Base-by-base conservation (phyloP, 257 asterid genomes). In the Mitragyna speciosa region DNA sequence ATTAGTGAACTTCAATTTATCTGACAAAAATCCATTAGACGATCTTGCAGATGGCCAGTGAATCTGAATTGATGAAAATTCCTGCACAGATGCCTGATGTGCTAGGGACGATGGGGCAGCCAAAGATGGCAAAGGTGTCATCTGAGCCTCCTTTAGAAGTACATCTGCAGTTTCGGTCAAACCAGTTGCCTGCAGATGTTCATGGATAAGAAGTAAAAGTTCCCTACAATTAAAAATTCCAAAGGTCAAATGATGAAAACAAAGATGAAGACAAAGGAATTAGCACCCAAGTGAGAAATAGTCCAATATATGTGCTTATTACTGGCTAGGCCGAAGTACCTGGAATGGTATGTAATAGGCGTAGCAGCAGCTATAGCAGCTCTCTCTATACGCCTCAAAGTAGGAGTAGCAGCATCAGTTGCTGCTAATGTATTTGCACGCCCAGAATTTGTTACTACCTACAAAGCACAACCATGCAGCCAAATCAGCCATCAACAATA, bases 321-420 rank as follows among this genome's bases (percentile, higher is more conserved):
- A 76, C 54, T 56, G 64, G 80, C 83, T 78, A 77, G 20, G 64
- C 59, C 76, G 41, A 76, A 75, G 51, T 89, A 91, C 99, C 97
- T 91, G 76, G 98, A 81, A 86, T 96, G 92, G 83, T 96, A 96
- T 78, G 99, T 90, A 80, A 96, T 92, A 54, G 97, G 99, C 80
- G 99, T 96, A 66, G 99, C 99, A 56, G 99, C 98, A 83, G 99
- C 98, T 80, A 96, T 92, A 78, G 99, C 98, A 87, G 97, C 99
- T 85, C 99, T 90, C 85, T 96, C 99, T 70, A 96, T 96, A 75
- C 99, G 99, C 90, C 97, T 89, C 84, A 96, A 79, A 68, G 99
- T 92, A 20, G 99, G 99, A 69, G 95, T 94, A 82, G 99, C 92
- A 36, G 98, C 99, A 89, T 96, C 99, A 65, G 97, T 90, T 52